Percentiles rank a stretch among this genome's conserved stretches.
phyloP scores from a whole-genome alignment of 2,329 filamentous ascomycete genomes.

The Claviceps fusiformis region DNA sequence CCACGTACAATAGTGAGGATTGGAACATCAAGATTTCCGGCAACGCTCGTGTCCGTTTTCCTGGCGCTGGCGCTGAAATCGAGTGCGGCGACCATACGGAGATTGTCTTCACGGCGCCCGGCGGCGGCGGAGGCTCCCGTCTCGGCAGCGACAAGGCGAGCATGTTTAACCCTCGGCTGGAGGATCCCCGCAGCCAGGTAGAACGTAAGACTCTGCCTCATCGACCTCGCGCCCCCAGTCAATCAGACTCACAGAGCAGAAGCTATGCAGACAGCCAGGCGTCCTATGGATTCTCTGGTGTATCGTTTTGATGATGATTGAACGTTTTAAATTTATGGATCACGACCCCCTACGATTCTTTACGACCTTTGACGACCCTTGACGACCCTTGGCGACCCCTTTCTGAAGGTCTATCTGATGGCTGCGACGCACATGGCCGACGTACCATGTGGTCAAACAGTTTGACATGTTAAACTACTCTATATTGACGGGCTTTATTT shows the following conservation, averaged over 20 bases:
- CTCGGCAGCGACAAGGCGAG: constrained; percentile 38
- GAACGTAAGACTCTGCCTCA: constrained; percentile 30
- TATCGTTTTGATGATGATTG: constrained; percentile 16
- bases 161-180: constrained; percentile 31
- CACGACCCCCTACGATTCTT: neutral
- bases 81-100: constrained; percentile 45
- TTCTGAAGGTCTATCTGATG: constrained; percentile 7
- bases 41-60: constrained; percentile 40
- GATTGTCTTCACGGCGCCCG: constrained; percentile 36
- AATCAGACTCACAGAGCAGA: constrained; percentile 30
- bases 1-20: constrained; percentile 36
- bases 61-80: constrained; percentile 42
- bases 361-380: neutral
- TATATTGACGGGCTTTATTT: neutral
- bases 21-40: constrained; percentile 48
- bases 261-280: constrained; percentile 16
- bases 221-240: constrained; percentile 34
- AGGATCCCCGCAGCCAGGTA: constrained; percentile 29
- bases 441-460: neutral
- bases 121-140: constrained; percentile 14
- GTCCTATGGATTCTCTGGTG: constrained; percentile 17
- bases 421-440: constrained; percentile 10
- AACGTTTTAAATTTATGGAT: neutral
- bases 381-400: neutral
- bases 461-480: neutral